Conservation (phyloP, 768 basidiomycete species). For the Imleria badia region DNA sequence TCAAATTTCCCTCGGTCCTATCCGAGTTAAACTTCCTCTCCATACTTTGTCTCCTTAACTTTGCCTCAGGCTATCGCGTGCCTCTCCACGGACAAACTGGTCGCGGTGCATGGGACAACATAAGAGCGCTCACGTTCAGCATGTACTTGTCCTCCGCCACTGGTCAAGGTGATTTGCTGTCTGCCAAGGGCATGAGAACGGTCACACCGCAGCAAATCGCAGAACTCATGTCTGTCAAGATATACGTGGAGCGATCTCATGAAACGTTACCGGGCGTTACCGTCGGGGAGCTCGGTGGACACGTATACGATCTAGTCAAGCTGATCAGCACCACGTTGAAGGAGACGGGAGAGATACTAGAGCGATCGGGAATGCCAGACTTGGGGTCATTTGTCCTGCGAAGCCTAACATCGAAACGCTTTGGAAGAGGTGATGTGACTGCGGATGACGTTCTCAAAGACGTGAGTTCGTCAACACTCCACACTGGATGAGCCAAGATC, state of each 20-base stretch:
- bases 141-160: constrained; percentile 66
- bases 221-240: constrained; percentile 65
- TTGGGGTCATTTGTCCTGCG: constrained; percentile 76
- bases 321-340: constrained; percentile 62
- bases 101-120: constrained; percentile 82
- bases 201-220: constrained; percentile 60
- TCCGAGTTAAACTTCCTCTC: constrained; percentile 84
- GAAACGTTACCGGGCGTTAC: constrained; percentile 64
- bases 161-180: constrained; percentile 56
- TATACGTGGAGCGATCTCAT: constrained; percentile 72
- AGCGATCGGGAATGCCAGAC: constrained; percentile 59
- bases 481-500: constrained; percentile 1
- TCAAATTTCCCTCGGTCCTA: constrained; percentile 70
- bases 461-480: constrained; percentile 39
- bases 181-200: constrained; percentile 62
- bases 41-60: constrained; percentile 76
- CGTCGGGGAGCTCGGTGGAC: constrained; percentile 76
- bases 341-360: constrained; percentile 70
- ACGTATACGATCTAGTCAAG: constrained; percentile 68
- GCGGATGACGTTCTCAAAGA: constrained; percentile 64
- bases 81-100: constrained; percentile 70
- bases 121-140: constrained; percentile 70
- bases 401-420: constrained; percentile 48
- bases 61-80: constrained; percentile 77
- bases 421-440: constrained; percentile 33